phyloP scores from a whole-genome alignment of 352 stramenopile genomes.

The Pelagophyceae sp. region DNA sequence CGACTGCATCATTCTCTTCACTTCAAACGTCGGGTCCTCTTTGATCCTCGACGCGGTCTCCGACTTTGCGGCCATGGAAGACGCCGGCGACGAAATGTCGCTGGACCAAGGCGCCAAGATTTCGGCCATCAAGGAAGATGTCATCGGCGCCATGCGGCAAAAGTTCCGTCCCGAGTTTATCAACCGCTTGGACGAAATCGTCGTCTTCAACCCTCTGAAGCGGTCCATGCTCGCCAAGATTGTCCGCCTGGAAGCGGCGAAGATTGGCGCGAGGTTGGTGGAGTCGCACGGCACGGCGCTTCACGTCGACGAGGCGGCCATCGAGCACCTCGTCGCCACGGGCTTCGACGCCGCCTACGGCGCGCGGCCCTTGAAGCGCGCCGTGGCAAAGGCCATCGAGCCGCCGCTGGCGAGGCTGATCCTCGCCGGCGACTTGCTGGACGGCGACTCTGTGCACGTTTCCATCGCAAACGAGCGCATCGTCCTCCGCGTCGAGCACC shows the following conservation, averaged over 20 bases:
- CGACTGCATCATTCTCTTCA: constrained; percentile 95
- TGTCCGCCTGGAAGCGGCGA: constrained; percentile 81
- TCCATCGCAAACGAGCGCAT: not conserved
- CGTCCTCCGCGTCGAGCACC: not conserved
- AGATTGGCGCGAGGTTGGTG: constrained; percentile 72
- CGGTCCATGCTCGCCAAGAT: constrained; percentile 81
- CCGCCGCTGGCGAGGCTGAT: constrained; percentile 83
- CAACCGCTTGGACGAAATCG: constrained; percentile 94
- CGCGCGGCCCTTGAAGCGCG: constrained; percentile 85
- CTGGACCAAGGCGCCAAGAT: constrained; percentile 15
- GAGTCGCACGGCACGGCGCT: constrained; percentile 77
- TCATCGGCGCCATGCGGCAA: constrained; percentile 67
- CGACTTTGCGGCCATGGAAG: not conserved
- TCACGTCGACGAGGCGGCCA: constrained; percentile 68
- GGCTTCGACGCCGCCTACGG: constrained; percentile 92
- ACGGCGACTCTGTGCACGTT: constrained; percentile 46
- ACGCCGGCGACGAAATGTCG: not conserved
- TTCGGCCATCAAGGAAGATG: constrained; percentile 49
- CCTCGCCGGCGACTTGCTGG: constrained; percentile 60
- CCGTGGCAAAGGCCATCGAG: constrained; percentile 89
- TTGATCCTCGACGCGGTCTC: constrained; percentile 57
- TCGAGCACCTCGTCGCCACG: constrained; percentile 78
- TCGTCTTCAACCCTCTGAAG: constrained; percentile 90
- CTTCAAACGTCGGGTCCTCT: constrained; percentile 88
- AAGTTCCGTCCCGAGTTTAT: constrained; percentile 95